Conservation (phyloP, 768 basidiomycete genomes). For the Holtermannia corniformis region DNA sequence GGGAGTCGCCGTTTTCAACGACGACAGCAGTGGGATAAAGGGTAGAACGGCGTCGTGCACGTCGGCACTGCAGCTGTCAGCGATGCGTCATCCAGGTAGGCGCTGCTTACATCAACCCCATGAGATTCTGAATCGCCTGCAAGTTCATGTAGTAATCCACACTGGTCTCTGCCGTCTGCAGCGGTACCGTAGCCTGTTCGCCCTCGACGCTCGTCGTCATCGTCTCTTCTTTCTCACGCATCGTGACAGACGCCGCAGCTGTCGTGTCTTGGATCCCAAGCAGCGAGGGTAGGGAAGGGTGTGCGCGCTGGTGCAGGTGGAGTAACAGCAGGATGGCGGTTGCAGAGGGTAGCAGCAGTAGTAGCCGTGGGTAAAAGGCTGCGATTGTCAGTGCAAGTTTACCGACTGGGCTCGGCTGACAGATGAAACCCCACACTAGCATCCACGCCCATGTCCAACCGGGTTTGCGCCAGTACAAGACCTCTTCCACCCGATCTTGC, state of each 20-base stretch:
- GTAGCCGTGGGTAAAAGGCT: slow-evolving; percentile 70
- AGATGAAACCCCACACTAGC: slow-evolving; percentile 65
- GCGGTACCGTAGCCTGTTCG: slow-evolving; percentile 24
- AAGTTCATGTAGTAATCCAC: slow-evolving; percentile 78
- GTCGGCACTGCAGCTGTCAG: slow-evolving; percentile 8
- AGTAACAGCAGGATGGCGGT: slow-evolving; percentile 58
- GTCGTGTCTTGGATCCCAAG: slow-evolving; percentile 6
- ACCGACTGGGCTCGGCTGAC: slow-evolving; percentile 45
- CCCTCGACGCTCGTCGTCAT: slow-evolving; percentile 13
- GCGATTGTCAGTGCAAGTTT: background rate
- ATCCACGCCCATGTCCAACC: slow-evolving; percentile 74
- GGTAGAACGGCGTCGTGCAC: slow-evolving; percentile 11
- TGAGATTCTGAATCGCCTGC: slow-evolving; percentile 82
- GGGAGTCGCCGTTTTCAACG: slow-evolving; percentile 6
- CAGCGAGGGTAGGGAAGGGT: slow-evolving; percentile 20
- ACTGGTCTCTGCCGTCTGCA: slow-evolving; percentile 51
- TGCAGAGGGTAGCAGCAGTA: slow-evolving; percentile 61
- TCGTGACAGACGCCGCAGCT: background rate
- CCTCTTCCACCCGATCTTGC: slow-evolving; percentile 77
- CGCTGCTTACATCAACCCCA: slow-evolving; percentile 62
- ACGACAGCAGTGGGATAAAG: slow-evolving; percentile 8
- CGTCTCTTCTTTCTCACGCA: background rate
- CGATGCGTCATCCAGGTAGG: background rate
- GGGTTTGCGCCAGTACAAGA: slow-evolving; percentile 64
- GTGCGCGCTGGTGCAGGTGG: slow-evolving; percentile 51